A percentile compares a stretch with the other conserved stretches of the same genome.
These are phyloP conservation scores for Ganoderma lucidum DNA, from an alignment of 1,284 basidiomycete genomes.

Conservation along the genomic window DNA sequence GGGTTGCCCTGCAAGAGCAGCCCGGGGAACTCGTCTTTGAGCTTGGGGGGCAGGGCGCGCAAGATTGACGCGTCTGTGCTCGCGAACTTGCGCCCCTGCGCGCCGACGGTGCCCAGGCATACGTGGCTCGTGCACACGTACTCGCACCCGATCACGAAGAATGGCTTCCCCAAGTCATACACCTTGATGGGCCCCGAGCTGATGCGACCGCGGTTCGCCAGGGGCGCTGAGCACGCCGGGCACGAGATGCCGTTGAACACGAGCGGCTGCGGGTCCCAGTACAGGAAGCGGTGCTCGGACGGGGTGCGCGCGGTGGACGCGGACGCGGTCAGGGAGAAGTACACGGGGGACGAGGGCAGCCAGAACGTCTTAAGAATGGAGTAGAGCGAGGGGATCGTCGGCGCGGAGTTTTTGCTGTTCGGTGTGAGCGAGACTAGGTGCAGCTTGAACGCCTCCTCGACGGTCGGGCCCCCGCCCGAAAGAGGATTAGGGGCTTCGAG, in stretches of 20 bases:
- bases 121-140: conserved; percentile 66
- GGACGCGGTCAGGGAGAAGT: conserved; percentile 78
- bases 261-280: conserved; percentile 81
- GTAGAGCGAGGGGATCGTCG: conserved; percentile 70
- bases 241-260: conserved; percentile 80
- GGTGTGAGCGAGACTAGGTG: conserved; percentile 69
- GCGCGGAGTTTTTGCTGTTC: conserved; percentile 47
- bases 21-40: conserved; percentile 78
- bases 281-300: conserved; percentile 76
- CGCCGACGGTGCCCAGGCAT: conserved; percentile 48
- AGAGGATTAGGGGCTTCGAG: conserved; percentile 65
- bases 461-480: conserved; percentile 60
- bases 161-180: conserved; percentile 77
- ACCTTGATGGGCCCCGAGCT: conserved; percentile 74
- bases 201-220: conserved; percentile 72
- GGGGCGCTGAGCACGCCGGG: conserved; percentile 61
- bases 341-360: conserved; percentile 76
- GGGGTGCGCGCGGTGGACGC: conserved; percentile 68
- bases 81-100: conserved; percentile 67
- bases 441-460: conserved; percentile 77
- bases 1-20: conserved; percentile 54
- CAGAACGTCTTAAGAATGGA: conserved; percentile 80
- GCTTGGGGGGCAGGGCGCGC: conserved; percentile 65
- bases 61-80: conserved; percentile 75
- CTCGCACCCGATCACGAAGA: conserved; percentile 83